A percentile compares a stretch with the other conserved stretches of the same genome.
These are phyloP conservation scores for Rhizophlyctis rosea DNA, from an alignment of 192 early-diverging fungal species.

Conservation along the genomic window DNA sequence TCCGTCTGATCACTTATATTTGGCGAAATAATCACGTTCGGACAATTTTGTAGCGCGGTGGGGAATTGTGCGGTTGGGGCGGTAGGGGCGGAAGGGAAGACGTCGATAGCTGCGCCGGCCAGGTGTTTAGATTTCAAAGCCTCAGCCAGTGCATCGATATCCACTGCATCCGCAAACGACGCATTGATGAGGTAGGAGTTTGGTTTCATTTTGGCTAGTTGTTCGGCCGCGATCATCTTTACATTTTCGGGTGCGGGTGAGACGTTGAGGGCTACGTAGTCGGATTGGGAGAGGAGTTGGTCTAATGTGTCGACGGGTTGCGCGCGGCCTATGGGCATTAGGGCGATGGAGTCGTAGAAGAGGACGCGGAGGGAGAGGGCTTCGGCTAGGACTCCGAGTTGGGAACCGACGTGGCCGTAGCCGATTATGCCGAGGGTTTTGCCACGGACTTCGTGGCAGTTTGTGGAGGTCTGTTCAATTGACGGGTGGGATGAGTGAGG, in stretches of 20 bases:
- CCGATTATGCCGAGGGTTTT: slow-evolving; percentile 95
- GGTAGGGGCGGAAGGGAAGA: slow-evolving; percentile 93
- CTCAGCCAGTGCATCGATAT: slow-evolving; percentile 82
- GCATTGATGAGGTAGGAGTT: slow-evolving; percentile 93
- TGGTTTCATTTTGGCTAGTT: slow-evolving; percentile 87
- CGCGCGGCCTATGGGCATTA: slow-evolving; percentile 91
- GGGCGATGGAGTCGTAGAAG: slow-evolving; percentile 86
- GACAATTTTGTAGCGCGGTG: slow-evolving; percentile 73
- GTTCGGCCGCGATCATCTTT: slow-evolving; percentile 92
- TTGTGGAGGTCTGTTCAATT: slow-evolving; percentile 25
- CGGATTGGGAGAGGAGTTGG: slow-evolving; percentile 74
- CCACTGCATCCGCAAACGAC: slow-evolving; percentile 88
- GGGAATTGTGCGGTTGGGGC: slow-evolving; percentile 78
- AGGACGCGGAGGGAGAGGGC: slow-evolving; percentile 89
- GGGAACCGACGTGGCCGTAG: slow-evolving; percentile 98
- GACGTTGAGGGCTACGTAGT: slow-evolving; percentile 95
- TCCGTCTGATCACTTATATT: slow-evolving; percentile 98
- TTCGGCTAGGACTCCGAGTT: slow-evolving; percentile 95
- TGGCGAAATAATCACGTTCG: slow-evolving; percentile 94
- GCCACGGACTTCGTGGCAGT: slow-evolving; percentile 90
- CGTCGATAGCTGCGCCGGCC: slow-evolving; percentile 92
- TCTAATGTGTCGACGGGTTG: slow-evolving; percentile 66
- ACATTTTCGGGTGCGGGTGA: slow-evolving; percentile 96
- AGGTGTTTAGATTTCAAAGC: slow-evolving; percentile 82
- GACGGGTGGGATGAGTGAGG: background rate